Evolutionary conservation across 768 basidiomycete genomes (phyloP), one percentile per base, ranked within the genome.

Genomic region (Psilocybe cyanescens): DNA sequence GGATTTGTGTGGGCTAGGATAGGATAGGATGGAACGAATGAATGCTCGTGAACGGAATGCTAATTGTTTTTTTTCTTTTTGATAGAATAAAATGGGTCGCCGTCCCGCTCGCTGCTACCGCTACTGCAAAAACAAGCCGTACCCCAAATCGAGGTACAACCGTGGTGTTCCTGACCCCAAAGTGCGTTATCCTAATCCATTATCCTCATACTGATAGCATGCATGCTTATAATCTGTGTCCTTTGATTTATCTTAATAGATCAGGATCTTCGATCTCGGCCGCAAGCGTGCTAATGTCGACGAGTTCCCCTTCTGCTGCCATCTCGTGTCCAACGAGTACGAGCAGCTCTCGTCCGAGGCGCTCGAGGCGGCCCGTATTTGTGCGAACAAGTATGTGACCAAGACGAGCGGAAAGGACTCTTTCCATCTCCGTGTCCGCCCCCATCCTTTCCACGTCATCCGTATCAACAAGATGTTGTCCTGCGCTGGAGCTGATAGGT

Each of bases 401-500:
- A 98, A 99, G 88, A 94, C 92, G 3, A 88, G 91, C 31, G 97
- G 97, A 72, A 99, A 99, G 83, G 97, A 99, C 71, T 93, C 96
- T 4, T 99, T 99, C 95, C 97, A 99, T 76, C 76, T 99, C 77
- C 88, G 97, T 68, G 94, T 99, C 69, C 92, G 95, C 63, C 94
- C 93, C 60, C 97, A 99, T 82, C 97, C 97, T 46, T 97, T 91
- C 94, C 97, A 99, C 76, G 94, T 99, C 71, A 79, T 99, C 80
- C 92, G 97, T 65, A 97, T 97, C 89, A 97, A 99, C 92, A 99
- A 99, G 90, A 99, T 97, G 94, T 92, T 99, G 85, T 92, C 90
- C 61, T 99, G 97, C 76, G 97, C 97, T 70, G 97, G 97, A 69
- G 96, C 97, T 71, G 97, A 99, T 94, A 84, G 94, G 93, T 91